Evolutionary conservation across 2,329 filamentous ascomycete species (phyloP).

Genomic region (Exophiala sp.): DNA sequence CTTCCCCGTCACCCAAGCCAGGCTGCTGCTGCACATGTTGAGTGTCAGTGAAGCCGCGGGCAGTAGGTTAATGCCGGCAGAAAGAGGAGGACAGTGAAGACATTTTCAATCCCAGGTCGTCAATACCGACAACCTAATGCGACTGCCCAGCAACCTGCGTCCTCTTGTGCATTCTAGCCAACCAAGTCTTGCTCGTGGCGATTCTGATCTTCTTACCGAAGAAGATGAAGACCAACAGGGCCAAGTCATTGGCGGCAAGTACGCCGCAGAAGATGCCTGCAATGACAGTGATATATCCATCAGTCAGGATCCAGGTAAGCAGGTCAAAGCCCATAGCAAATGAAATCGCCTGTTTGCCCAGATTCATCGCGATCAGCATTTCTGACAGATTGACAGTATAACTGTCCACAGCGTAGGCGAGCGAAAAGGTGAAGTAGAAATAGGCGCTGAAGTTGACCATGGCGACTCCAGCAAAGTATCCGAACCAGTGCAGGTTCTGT

Average conservation of each 20-base stretch:
- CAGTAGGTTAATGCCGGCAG: too few relatives aligned
- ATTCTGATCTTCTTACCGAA: slow-evolving; percentile 50
- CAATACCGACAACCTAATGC: slow-evolving; percentile 23
- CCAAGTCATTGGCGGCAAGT: slow-evolving; percentile 50
- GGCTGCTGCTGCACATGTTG: too few relatives aligned
- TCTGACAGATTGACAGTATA: slow-evolving; percentile 59
- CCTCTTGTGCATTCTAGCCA: slow-evolving; percentile 45
- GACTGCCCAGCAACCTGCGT: slow-evolving; percentile 35
- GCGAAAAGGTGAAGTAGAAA: slow-evolving; percentile 57
- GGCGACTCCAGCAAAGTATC: slow-evolving; percentile 50
- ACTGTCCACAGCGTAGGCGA: slow-evolving; percentile 60
- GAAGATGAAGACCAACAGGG: slow-evolving; percentile 49
- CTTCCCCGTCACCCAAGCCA: too few relatives aligned
- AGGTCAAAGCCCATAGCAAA: slow-evolving; percentile 53
- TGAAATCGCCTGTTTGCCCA: slow-evolving; percentile 56
- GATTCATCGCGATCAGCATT: slow-evolving; percentile 60
- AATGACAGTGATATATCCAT: slow-evolving; percentile 53
- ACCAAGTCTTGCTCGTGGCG: slow-evolving; percentile 46
- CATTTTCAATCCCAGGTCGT: background rate
- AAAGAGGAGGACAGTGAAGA: background rate
- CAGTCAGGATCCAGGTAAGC: slow-evolving; percentile 49
- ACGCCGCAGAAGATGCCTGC: slow-evolving; percentile 49
- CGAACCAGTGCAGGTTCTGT: slow-evolving; percentile 34
- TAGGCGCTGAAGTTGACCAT: slow-evolving; percentile 50
- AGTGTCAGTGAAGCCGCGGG: too few relatives aligned